Evolutionary conservation across 169 alveolate species (phyloP).

Genomic region (Plasmodium relictum): DNA sequence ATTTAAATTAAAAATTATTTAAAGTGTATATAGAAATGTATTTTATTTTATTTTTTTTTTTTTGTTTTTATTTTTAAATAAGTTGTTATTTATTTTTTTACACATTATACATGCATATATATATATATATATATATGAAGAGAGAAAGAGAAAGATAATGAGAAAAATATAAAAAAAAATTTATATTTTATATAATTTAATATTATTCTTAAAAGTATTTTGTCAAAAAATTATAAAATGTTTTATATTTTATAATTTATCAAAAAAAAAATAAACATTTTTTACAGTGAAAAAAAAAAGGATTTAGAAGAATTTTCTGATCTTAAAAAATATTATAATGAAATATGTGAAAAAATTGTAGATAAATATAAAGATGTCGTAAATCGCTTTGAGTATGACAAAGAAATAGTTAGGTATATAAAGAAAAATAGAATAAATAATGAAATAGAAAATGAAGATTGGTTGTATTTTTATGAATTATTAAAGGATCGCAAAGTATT

Average conservation of each 20-base stretch:
- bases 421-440: conserved; percentile 60
- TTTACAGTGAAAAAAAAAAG: conserved; percentile 27
- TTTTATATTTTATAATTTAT: no score
- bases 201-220: background rate
- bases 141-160: no score
- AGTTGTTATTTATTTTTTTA: no score
- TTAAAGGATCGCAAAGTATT: conserved; percentile 68
- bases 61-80: no score
- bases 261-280: no score
- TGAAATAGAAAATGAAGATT: conserved; percentile 75
- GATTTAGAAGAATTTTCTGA: conserved; percentile 27
- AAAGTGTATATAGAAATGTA: no score
- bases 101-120: background rate
- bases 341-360: conserved; percentile 72
- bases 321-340: conserved; percentile 51
- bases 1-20: no score
- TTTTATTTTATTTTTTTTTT: no score
- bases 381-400: conserved; percentile 68
- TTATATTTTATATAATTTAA: background rate
- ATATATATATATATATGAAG: background rate
- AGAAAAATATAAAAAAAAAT: no score
- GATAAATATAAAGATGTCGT: conserved; percentile 68
- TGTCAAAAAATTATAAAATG: no score
- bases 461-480: conserved; percentile 76
- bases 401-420: conserved; percentile 56